These are phyloP conservation scores for Didymella arachidicola DNA, from an alignment of 2,329 filamentous ascomycete genomes.

Conservation along the genomic window DNA sequence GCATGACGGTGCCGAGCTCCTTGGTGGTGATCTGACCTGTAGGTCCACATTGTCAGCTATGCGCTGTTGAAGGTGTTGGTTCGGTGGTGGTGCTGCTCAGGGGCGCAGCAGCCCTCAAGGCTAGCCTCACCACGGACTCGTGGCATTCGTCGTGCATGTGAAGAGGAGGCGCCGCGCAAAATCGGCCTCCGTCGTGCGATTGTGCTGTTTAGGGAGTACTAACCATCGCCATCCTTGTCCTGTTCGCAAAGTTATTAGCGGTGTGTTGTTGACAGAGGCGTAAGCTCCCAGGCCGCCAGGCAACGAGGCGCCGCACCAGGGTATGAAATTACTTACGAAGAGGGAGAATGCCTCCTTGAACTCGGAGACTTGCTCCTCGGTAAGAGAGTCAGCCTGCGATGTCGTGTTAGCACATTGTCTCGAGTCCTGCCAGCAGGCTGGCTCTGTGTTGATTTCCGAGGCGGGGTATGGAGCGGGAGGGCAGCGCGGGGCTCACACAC, in stretches of 20 bases:
- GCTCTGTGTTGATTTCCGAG: conserved; percentile 43
- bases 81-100: conserved; percentile 14
- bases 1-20: conserved; percentile 70
- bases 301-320: conserved; percentile 28
- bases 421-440: conserved; percentile 23
- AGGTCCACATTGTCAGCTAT: conserved; percentile 33
- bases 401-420: conserved; percentile 34
- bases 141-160: conserved; percentile 15
- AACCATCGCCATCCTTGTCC: conserved; percentile 68
- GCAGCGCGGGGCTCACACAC: conserved; percentile 46
- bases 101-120: background rate
- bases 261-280: conserved; percentile 20
- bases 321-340: conserved; percentile 76
- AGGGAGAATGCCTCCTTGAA: conserved; percentile 99
- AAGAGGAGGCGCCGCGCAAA: conserved; percentile 3
- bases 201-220: conserved; percentile 32
- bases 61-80: conserved; percentile 12
- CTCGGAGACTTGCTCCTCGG: conserved; percentile 99
- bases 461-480: conserved; percentile 46
- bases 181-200: background rate
- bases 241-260: conserved; percentile 46
- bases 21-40: conserved; percentile 69
- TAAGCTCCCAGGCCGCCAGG: conserved; percentile 30
- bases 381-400: conserved; percentile 90
- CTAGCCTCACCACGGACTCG: conserved; percentile 7